phyloP scores from a whole-genome alignment of 176 grass and related monocot species.

The Zoysia pacifica region DNA sequence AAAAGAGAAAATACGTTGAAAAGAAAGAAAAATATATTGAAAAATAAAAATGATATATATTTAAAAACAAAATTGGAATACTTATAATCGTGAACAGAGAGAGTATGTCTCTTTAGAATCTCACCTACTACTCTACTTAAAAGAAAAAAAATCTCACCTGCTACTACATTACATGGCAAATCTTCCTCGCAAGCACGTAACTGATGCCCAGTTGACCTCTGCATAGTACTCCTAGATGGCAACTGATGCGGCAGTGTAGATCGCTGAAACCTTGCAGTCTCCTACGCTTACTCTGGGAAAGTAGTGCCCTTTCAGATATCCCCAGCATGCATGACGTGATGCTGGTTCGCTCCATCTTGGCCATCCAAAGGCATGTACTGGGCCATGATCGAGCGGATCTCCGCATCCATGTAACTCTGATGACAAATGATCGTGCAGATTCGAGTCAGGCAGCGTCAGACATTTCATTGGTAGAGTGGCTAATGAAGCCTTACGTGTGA shows the following conservation, averaged over 20 bases:
- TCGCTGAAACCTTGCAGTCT: slow-evolving; percentile 14
- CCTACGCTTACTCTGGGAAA: slow-evolving; percentile 33
- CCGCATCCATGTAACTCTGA: slow-evolving; percentile 98
- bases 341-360: slow-evolving; percentile 62
- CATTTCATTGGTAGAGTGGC: neutral
- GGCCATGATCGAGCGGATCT: slow-evolving; percentile 91
- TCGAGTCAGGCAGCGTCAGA: slow-evolving; percentile 26
- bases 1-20: no score
- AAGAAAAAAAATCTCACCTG: neutral
- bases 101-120: slow-evolving; percentile 22
- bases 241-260: slow-evolving; percentile 17
- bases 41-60: no score
- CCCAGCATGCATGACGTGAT: slow-evolving; percentile 59
- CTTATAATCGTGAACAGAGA: no score
- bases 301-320: slow-evolving; percentile 65
- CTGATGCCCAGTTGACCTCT: slow-evolving; percentile 21
- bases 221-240: slow-evolving; percentile 5
- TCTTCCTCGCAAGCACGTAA: slow-evolving; percentile 13
- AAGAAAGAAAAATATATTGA: no score
- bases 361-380: slow-evolving; percentile 96
- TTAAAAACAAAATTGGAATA: no score
- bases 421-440: slow-evolving; percentile 29
- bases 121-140: neutral
- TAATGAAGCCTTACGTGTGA: slow-evolving; percentile 26
- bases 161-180: slow-evolving; percentile 39